A percentile compares a stretch with the other conserved stretches of the same genome.
Evolutionary conservation across 768 basidiomycete genomes (phyloP).

Genomic region (Hypsizygus marmoreus): DNA sequence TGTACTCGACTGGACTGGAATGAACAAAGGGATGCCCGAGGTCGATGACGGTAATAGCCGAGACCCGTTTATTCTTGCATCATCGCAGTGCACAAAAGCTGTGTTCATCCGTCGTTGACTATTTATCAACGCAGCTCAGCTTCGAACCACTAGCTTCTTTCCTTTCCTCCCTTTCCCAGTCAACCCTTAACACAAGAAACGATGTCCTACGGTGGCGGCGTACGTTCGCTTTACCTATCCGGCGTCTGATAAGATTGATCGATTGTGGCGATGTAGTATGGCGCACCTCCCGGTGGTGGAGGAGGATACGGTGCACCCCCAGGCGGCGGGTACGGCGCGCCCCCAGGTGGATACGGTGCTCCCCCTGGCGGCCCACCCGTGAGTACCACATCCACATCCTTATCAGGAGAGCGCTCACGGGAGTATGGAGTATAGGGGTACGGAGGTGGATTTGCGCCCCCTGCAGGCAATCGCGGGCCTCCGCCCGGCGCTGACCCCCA

Average conservation of each 20-base stretch:
- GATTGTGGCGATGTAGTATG: background rate
- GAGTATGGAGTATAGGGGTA: constrained; percentile 28
- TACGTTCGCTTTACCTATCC: background rate
- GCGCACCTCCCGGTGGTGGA: background rate
- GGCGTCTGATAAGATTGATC: background rate
- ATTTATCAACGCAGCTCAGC: background rate
- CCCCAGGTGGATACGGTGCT: constrained; percentile 22
- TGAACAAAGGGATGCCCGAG: no score
- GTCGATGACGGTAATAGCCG: constrained; percentile 15
- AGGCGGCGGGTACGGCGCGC: constrained; percentile 21
- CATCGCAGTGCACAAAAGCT: constrained; percentile 4
- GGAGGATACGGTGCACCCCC: constrained; percentile 13
- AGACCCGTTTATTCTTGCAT: constrained; percentile 1
- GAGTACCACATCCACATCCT: constrained; percentile 3
- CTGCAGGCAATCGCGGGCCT: constrained; percentile 39
- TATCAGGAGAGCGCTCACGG: background rate
- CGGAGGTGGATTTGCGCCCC: constrained; percentile 40
- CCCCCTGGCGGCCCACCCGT: constrained; percentile 23
- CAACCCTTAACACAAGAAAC: no score
- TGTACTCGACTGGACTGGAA: no score
- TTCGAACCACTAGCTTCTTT: background rate
- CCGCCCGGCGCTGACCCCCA: constrained; percentile 76
- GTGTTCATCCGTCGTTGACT: background rate
- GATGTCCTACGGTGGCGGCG: no score
- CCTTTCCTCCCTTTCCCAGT: constrained; percentile 1